Evolutionary conservation across 2,329 filamentous ascomycete species (phyloP), one percentile per base, ranked within the genome.

Genomic region (Samsoniella hepiali): DNA sequence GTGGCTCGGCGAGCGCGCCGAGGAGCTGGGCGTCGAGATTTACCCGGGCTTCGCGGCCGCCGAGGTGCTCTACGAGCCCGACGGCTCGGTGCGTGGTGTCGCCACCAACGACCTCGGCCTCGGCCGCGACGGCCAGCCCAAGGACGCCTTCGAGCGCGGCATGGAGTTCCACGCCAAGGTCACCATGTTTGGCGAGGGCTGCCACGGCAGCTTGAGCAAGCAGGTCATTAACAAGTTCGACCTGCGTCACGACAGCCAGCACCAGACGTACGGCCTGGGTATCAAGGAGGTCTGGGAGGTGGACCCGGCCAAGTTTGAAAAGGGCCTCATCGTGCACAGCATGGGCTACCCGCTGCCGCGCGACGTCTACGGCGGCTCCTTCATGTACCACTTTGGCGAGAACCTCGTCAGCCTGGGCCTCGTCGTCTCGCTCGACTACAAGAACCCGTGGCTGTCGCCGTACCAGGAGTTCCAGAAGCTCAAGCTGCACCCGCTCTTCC

Each of bases 361-460:
- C 69, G 90, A 98, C 73, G 95, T 93, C 9, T 99, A 99, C 74
- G 95, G 95, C 68, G 95, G 95, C 68, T 93, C 91, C n/a, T 99
- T 93, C 88, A 93, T 99, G 91, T 99, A 99, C 73, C 95, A 99
- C 77, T 99, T 98, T 76, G 95, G 93, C 44, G 94, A 99, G 70
- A 99, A 98, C 77, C 85, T 98, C 70, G 94, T 99, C 65, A 93
- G 88, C 68, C 83, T 99, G 63, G 95, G 95, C 31, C 82, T 98
- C 22, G 95, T 99, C 11, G 91, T 96, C 44, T 93, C 93, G 31
- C 84, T 99, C 61, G 95, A 99, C 80, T 99, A 99, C 75, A 84
- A 91, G 49, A 99, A 99, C 77, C 95, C 95, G 0, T 99, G 94
- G 92, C 78, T 98, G 62, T 95, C 93, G 3, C 95, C 95, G 0